A percentile compares a stretch with the other conserved stretches of the same genome.
These are phyloP conservation scores for Lachnellula suecica DNA, from an alignment of 2,329 filamentous ascomycete genomes.

Conservation along the genomic window DNA sequence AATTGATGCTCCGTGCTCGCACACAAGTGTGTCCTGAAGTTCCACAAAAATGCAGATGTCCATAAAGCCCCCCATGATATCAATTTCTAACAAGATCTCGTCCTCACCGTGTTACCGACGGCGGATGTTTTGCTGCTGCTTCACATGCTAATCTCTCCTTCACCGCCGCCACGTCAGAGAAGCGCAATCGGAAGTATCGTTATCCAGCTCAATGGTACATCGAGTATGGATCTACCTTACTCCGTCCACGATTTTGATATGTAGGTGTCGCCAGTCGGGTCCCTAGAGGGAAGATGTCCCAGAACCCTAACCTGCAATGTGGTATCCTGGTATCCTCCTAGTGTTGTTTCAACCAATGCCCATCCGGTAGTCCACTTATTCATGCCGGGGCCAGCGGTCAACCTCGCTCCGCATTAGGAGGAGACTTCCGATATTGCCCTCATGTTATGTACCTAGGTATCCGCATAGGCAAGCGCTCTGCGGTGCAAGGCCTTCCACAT, in stretches of 20 bases:
- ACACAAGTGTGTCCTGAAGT: conserved; percentile 15
- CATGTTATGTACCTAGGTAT: not conserved
- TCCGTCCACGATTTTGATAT: not conserved
- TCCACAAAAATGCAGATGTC: not conserved
- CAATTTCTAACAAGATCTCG: not conserved
- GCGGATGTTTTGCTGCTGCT: not conserved
- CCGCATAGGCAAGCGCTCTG: not conserved
- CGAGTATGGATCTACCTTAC: conserved; percentile 18
- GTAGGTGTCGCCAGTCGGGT: conserved; percentile 14
- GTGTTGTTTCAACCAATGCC: not conserved
- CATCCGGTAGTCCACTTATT: not conserved
- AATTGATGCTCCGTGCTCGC: conserved; percentile 15
- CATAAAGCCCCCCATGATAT: conserved; percentile 8
- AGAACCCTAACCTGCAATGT: not conserved
- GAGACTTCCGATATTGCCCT: too few species aligned
- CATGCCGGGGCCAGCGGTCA: not conserved
- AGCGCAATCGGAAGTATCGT: conserved; percentile 5
- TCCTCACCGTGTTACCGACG: not conserved
- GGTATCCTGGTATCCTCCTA: not conserved
- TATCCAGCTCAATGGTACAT: conserved; percentile 12
- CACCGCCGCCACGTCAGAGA: not conserved
- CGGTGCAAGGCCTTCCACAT: not conserved
- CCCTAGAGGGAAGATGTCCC: not conserved
- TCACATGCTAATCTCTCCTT: not conserved
- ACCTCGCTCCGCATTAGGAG: not conserved